Percentiles rank a stretch among this genome's conserved stretches.
phyloP scores from a whole-genome alignment of 805 yeast species.

The Wickerhamomyces bovis region DNA sequence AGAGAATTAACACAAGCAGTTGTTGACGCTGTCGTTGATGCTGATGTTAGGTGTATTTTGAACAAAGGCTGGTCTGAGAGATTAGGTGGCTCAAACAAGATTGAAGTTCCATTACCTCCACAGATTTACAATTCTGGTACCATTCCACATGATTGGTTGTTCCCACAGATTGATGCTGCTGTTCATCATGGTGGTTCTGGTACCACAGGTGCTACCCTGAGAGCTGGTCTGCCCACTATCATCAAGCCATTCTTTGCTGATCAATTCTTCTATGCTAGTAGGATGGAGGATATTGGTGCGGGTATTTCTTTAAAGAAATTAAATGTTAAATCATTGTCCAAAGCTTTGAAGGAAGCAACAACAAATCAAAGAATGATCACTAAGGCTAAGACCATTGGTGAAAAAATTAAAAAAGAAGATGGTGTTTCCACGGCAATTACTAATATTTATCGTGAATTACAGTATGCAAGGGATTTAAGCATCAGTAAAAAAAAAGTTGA shows the following conservation, averaged over 20 bases:
- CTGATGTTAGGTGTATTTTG: constrained; percentile 81
- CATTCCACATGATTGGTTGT: constrained; percentile 92
- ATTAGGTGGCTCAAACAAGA: constrained; percentile 29
- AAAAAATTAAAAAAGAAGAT: constrained; percentile 59
- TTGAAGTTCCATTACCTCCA: constrained; percentile 49
- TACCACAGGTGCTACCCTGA: constrained; percentile 85
- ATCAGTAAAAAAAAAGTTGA: constrained; percentile 34
- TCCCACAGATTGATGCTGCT: constrained; percentile 84
- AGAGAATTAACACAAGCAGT: constrained; percentile 70
- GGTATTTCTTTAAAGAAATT: constrained; percentile 69
- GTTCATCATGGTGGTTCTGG: constrained; percentile 98
- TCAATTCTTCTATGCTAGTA: constrained; percentile 83
- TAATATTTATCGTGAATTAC: constrained; percentile 71
- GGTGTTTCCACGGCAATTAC: constrained; percentile 78
- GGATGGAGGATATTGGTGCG: constrained; percentile 85
- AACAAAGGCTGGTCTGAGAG: constrained; percentile 96
- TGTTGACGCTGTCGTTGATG: constrained; percentile 67
- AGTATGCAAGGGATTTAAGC: constrained; percentile 62
- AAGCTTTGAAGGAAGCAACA: constrained; percentile 66
- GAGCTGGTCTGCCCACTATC: constrained; percentile 84
- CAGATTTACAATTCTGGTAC: constrained; percentile 65
- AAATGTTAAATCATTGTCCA: constrained; percentile 53
- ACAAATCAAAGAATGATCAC: constrained; percentile 59
- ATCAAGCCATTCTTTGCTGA: constrained; percentile 96
- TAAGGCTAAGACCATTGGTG: constrained; percentile 60